Percentiles rank a stretch among this genome's conserved stretches.
These are phyloP conservation scores for Pezicula radicicola DNA, from an alignment of 2,329 filamentous ascomycete species.

Conservation along the genomic window DNA sequence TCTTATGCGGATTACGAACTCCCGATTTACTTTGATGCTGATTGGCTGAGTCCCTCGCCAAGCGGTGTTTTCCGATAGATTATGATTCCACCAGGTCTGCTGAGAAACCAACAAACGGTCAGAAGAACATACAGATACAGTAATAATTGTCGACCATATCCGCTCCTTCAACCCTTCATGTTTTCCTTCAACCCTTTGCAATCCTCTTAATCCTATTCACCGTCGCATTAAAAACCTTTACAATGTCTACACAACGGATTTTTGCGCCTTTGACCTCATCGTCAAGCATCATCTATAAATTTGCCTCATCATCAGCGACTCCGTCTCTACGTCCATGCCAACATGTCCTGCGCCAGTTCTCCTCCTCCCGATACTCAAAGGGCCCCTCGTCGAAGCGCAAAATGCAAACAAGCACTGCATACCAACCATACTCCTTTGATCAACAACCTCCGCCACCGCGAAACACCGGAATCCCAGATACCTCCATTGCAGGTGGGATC, in stretches of 20 bases:
- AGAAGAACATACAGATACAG: background rate
- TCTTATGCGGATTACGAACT: background rate
- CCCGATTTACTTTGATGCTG: background rate
- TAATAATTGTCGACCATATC: background rate
- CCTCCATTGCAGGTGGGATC: constrained; percentile 52
- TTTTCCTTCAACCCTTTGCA: background rate
- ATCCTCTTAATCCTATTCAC: background rate
- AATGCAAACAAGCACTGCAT: constrained; percentile 64
- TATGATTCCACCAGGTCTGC: constrained; percentile 1
- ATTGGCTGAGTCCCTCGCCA: background rate
- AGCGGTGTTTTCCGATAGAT: background rate
- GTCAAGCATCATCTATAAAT: constrained; percentile 21
- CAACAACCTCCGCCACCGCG: constrained; percentile 50
- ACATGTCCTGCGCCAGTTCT: constrained; percentile 42
- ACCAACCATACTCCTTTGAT: constrained; percentile 57
- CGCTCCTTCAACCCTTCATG: background rate
- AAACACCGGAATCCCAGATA: constrained; percentile 55
- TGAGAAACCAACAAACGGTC: constrained; percentile 1
- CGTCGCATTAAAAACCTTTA: background rate
- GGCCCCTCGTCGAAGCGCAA: constrained; percentile 51
- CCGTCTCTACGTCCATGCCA: constrained; percentile 35
- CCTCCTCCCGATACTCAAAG: constrained; percentile 36
- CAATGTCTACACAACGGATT: constrained; percentile 26
- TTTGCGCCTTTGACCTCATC: constrained; percentile 27
- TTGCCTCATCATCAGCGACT: constrained; percentile 22